A percentile compares a stretch with the other conserved stretches of the same genome.
These are phyloP conservation scores for Friedmanniomyces endolithicus DNA, from an alignment of 495 filamentous ascomycete species.

Conservation along the genomic window DNA sequence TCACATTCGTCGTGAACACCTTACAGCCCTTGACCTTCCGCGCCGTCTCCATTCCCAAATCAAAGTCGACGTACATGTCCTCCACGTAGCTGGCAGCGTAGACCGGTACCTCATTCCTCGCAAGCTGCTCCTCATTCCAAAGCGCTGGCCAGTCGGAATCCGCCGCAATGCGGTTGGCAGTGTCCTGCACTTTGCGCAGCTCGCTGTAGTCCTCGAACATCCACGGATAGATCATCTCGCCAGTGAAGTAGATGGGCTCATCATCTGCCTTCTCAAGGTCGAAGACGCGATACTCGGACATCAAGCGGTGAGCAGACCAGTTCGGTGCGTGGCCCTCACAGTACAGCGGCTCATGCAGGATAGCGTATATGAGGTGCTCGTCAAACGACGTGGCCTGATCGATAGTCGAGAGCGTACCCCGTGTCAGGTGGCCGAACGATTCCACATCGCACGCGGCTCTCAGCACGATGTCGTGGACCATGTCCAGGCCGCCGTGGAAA, in stretches of 20 bases:
- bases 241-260: constrained; percentile 66
- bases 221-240: constrained; percentile 81
- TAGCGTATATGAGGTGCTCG: constrained; percentile 63
- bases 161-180: constrained; percentile 57
- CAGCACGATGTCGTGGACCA: constrained; percentile 46
- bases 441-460: constrained; percentile 56
- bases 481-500: constrained; percentile 41
- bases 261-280: constrained; percentile 29
- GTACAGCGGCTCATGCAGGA: constrained; percentile 79
- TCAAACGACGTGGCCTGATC: constrained; percentile 58
- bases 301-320: constrained; percentile 51
- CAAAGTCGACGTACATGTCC: constrained; percentile 89
- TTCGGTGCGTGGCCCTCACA: constrained; percentile 50
- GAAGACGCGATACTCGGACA: constrained; percentile 35
- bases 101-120: constrained; percentile 71
- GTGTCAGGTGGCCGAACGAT: constrained; percentile 57
- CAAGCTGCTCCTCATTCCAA: constrained; percentile 61
- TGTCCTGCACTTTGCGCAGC: constrained; percentile 48
- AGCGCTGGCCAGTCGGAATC: constrained; percentile 58
- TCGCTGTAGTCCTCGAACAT: constrained; percentile 69
- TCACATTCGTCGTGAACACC: constrained; percentile 68
- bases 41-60: constrained; percentile 59
- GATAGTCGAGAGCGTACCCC: constrained; percentile 52
- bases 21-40: constrained; percentile 62
- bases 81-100: constrained; percentile 77